Base-by-base conservation (phyloP, 495 filamentous ascomycete species). In the Platismatia glauca region DNA sequence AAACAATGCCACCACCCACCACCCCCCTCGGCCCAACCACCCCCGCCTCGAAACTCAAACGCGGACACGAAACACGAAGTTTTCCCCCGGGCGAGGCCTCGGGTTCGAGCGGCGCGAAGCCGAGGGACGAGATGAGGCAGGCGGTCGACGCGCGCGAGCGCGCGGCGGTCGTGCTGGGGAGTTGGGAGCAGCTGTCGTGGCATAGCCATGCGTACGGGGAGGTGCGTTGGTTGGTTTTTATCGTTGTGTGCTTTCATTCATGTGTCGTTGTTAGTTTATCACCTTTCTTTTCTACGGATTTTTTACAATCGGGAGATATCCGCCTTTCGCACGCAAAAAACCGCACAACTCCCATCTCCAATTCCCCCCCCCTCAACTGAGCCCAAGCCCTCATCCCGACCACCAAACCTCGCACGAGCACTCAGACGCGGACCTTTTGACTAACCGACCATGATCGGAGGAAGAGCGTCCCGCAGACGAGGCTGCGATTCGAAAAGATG, bases 401-500 rank as follows among this genome's bases (percentile, higher is more conserved):
- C n/a, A n/a, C n/a, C n/a, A n/a, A n/a, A n/a, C n/a, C n/a, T n/a
- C n/a, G n/a, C n/a, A n/a, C n/a, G n/a, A n/a, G n/a, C n/a, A n/a
- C n/a, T n/a, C n/a, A n/a, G n/a, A n/a, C n/a, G n/a, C n/a, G n/a
- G n/a, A 46, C 4, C 6, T 50, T 4, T 5, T 48, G 44, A 29
- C 24, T 50, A 13, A 50, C 16, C 15, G 22, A 15, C 18, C 4
- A 13, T 50, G n/a, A 29, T 27, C 29, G 46, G n/a, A 57, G 1
- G 31, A 60, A 77, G 74, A 67, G 62, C 35, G 61, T 77, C 15
- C 60, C 73, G 13, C 74, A 74, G 60, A 77, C 74, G 34, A 64
- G 72, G 18, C 64, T 69, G 7, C 62, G 72, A 55, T 72, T 72
- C 57, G 33, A 68, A 50, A 63, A 65, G 29, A n/a, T 59, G 29